phyloP scores from a whole-genome alignment of 768 basidiomycete genomes.

The Agaricus bisporus region DNA sequence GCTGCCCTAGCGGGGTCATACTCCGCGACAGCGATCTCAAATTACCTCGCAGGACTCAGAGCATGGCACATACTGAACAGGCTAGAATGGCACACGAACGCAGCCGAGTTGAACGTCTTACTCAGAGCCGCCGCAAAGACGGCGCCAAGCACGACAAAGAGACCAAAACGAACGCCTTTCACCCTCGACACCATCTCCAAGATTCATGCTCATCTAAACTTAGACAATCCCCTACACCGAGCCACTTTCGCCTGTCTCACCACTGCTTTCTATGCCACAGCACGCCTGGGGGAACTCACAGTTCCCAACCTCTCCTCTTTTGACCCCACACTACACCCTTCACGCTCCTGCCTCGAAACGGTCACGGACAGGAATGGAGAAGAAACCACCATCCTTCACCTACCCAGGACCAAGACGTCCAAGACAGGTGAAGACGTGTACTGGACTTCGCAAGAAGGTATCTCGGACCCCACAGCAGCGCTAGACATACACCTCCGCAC shows the following conservation, averaged over 20 bases:
- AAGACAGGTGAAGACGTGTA: background rate
- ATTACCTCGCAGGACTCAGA: no score
- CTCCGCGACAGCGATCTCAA: no score
- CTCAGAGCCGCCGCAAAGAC: slow-evolving; percentile 10
- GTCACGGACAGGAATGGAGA: background rate
- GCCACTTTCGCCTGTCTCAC: slow-evolving; percentile 23
- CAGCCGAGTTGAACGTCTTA: background rate
- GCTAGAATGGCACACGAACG: slow-evolving; percentile 15
- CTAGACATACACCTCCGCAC: slow-evolving; percentile 18
- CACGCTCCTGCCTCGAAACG: slow-evolving; percentile 11
- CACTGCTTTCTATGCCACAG: slow-evolving; percentile 16
- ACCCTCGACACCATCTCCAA: slow-evolving; percentile 9
- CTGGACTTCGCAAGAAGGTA: slow-evolving; percentile 14
- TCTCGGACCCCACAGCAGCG: slow-evolving; percentile 14
- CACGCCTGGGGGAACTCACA: slow-evolving; percentile 20
- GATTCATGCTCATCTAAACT: slow-evolving; percentile 13
- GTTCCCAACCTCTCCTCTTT: slow-evolving; percentile 15
- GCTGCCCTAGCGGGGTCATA: no score
- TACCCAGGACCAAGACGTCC: slow-evolving; percentile 1
- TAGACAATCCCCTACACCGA: slow-evolving; percentile 15
- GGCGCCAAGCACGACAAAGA: slow-evolving; percentile 12
- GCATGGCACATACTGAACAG: slow-evolving; percentile 29
- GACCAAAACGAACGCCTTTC: slow-evolving; percentile 11
- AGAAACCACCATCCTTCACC: slow-evolving; percentile 4
- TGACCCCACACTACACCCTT: slow-evolving; percentile 10